Conservation (phyloP, 768 basidiomycete species). For the Grammothele lineata region DNA sequence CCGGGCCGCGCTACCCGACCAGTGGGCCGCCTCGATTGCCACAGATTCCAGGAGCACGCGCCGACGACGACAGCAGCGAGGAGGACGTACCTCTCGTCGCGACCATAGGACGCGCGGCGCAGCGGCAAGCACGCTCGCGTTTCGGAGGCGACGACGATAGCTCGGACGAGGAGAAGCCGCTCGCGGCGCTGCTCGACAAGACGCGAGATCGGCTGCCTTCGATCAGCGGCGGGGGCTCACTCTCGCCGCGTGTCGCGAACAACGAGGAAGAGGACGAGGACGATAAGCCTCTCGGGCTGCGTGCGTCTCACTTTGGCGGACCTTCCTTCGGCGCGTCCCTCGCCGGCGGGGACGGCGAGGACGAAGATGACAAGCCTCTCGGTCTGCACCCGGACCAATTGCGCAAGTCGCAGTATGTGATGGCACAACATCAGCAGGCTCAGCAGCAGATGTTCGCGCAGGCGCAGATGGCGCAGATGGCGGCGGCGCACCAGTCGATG, state of each 20-base stretch:
- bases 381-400: conserved; percentile 79
- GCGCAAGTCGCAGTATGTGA: conserved; percentile 54
- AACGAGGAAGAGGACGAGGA: conserved; percentile 51
- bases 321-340: conserved; percentile 9
- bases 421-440: conserved; percentile 49
- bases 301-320: conserved; percentile 73
- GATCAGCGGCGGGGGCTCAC: conserved; percentile 31
- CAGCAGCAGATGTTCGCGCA: conserved; percentile 69
- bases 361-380: conserved; percentile 71
- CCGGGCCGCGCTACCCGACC: conserved; percentile 47
- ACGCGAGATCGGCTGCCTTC: conserved; percentile 41
- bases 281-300: conserved; percentile 64
- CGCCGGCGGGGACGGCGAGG: conserved; percentile 27
- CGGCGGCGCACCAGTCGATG: conserved; percentile 51
- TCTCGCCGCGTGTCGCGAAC: conserved; percentile 16
- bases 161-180: conserved; percentile 68
- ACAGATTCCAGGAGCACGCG: conserved; percentile 12
- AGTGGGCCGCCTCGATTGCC: conserved; percentile 13
- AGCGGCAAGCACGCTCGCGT: conserved; percentile 36
- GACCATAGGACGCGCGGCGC: conserved; percentile 51
- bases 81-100: conserved; percentile 77
- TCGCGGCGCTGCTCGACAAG: conserved; percentile 55
- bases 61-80: conserved; percentile 55
- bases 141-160: conserved; percentile 25
- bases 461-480: conserved; percentile 54